Evolutionary conservation across 2,329 filamentous ascomycete genomes (phyloP).

Genomic region (Curvularia eragrostidis): DNA sequence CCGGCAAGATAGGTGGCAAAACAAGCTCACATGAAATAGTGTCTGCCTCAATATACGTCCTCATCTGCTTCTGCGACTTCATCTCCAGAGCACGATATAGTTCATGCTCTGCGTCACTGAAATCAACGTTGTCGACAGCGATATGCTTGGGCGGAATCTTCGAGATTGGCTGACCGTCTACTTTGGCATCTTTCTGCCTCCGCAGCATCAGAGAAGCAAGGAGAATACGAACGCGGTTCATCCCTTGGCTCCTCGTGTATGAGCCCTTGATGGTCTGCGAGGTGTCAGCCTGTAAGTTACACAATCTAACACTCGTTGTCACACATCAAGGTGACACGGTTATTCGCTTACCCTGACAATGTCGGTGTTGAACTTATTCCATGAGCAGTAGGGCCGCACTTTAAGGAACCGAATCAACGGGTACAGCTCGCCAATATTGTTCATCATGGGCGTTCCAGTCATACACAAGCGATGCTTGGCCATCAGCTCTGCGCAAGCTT

Average conservation of each 20-base stretch:
- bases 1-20: not conserved
- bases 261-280: conserved; percentile 51
- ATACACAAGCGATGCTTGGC: conserved; percentile 74
- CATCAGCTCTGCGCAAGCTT: conserved; percentile 65
- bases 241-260: conserved; percentile 55
- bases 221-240: conserved; percentile 75
- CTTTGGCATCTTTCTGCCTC: conserved; percentile 77
- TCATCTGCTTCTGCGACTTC: conserved; percentile 73
- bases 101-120: conserved; percentile 68
- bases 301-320: not conserved
- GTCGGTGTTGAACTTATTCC: conserved; percentile 66
- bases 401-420: conserved; percentile 78
- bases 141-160: conserved; percentile 70
- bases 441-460: conserved; percentile 90
- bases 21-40: conserved; percentile 62
- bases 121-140: conserved; percentile 67
- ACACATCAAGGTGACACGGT: not conserved
- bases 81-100: conserved; percentile 73
- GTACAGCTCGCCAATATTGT: conserved; percentile 77
- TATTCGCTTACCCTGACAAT: conserved; percentile 53
- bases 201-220: conserved; percentile 83
- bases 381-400: conserved; percentile 75
- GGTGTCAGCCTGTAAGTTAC: not conserved
- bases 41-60: conserved; percentile 73
- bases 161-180: conserved; percentile 81